Evolutionary conservation across 495 filamentous ascomycete species (phyloP), one percentile per base, ranked within the genome.

Genomic region (Daldinia vernicosa): DNA sequence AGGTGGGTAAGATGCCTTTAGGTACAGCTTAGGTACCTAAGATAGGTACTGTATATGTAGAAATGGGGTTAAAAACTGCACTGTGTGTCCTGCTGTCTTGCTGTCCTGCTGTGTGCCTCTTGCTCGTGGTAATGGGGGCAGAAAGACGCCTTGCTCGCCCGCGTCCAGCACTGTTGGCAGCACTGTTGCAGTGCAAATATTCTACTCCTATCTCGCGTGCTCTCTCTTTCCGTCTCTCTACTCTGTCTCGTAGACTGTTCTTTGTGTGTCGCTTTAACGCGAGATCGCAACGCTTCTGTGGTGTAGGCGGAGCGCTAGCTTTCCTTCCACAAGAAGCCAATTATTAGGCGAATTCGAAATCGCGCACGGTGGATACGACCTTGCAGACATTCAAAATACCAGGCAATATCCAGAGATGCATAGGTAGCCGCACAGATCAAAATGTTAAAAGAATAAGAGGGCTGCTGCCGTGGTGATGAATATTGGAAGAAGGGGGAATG

Each of bases 301-400:
- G 27, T 60, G 67, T 52, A 69, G 57, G 37, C 61, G 66, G 33
- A 66, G 61, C 61, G 66, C 70, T 64, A 19, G 61, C 55, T 62
- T 70, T 60, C 62, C 59, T 74, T 60, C 62, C 53, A 70, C 57
- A 17, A 47, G 45, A 60, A 55, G 56, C 66, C 61, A 70, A 62
- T 59, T 22, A 32, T 58, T 74, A 66, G 71, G 71, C 71, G 71
- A 74, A 74, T 40, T 63, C 53, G 71, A 70, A 74, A 74, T 74
- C 71, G 71, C 71, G 71, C 66, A 74, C 66, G 71, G 67, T 70
- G 60, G 60, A 67, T 66, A 54, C 71, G 67, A 70, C 67, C 66
- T 63, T 70, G 71, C 71, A 74, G 62, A 74, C 71, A 74, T 74
- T 74, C 71, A 74, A 74, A 74, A 74, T 67, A 67, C 58, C 27